Percentiles rank a stretch among this genome's conserved stretches.
Conservation (phyloP, 495 filamentous ascomycete species). For the Talaromyces thailandensis region DNA sequence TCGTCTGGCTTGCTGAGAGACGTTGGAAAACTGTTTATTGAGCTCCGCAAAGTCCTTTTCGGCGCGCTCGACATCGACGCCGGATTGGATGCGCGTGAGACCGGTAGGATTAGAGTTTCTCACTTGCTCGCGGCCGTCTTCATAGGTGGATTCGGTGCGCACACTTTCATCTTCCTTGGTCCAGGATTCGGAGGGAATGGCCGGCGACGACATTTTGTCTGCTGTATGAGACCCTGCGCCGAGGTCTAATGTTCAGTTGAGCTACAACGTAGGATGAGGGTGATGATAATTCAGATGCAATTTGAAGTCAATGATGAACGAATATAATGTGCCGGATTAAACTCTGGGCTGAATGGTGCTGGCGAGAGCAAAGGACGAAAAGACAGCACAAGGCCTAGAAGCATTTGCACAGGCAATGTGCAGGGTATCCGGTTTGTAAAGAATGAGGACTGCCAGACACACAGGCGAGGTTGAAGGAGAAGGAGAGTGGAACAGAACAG, state of each 20-base stretch:
- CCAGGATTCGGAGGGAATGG: background rate
- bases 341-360: background rate
- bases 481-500: background rate
- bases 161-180: background rate
- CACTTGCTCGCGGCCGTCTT: constrained; percentile 22
- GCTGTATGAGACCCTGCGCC: background rate
- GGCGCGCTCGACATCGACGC: constrained; percentile 62
- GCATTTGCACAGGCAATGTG: background rate
- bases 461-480: background rate
- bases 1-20: constrained; percentile 47
- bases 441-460: background rate
- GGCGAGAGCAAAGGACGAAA: background rate
- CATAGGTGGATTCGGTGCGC: constrained; percentile 16
- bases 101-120: constrained; percentile 33
- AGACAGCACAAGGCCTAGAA: background rate
- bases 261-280: background rate
- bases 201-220: background rate
- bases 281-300: background rate
- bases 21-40: constrained; percentile 58
- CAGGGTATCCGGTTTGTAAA: background rate
- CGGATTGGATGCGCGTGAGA: constrained; percentile 30
- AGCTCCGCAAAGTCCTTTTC: constrained; percentile 72
- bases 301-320: background rate
- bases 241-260: background rate
- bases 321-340: background rate